phyloP scores from a whole-genome alignment of 2,329 filamentous ascomycete genomes.

The Cladophialophora exuberans region DNA sequence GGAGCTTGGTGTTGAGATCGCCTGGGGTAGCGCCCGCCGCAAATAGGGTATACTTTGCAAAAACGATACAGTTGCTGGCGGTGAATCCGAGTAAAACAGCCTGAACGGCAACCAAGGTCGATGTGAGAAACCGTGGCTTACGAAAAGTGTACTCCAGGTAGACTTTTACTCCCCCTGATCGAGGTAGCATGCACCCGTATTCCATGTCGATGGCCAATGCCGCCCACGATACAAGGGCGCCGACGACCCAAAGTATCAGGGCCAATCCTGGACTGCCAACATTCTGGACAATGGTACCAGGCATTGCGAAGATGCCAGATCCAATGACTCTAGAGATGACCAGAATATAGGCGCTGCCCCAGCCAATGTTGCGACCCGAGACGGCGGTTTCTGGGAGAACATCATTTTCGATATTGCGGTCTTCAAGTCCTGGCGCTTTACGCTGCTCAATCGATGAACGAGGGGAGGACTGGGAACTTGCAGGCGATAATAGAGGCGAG shows the following conservation, averaged over 20 bases:
- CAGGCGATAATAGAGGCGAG: constrained; percentile 25
- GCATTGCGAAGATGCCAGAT: constrained; percentile 73
- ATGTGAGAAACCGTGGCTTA: constrained; percentile 65
- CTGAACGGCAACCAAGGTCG: constrained; percentile 65
- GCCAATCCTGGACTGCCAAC: constrained; percentile 69
- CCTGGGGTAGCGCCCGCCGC: constrained; percentile 57
- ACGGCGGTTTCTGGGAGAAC: constrained; percentile 63
- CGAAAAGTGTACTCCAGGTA: constrained; percentile 72
- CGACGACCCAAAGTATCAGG: constrained; percentile 65
- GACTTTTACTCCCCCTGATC: constrained; percentile 70
- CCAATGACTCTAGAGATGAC: constrained; percentile 71
- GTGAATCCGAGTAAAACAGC: constrained; percentile 66
- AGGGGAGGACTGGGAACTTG: not conserved
- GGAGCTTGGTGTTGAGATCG: constrained; percentile 56
- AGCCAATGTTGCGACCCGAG: constrained; percentile 62
- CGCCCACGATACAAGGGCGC: constrained; percentile 63
- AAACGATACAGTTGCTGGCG: constrained; percentile 71
- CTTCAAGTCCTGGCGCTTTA: constrained; percentile 1
- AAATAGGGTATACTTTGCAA: constrained; percentile 67
- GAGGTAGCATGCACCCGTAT: constrained; percentile 71
- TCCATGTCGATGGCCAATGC: constrained; percentile 67
- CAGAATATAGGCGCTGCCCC: constrained; percentile 67
- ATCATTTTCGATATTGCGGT: constrained; percentile 67
- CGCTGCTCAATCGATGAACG: constrained; percentile 1
- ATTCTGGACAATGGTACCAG: constrained; percentile 66